Evolutionary conservation across 192 early-diverging fungal species (phyloP), one percentile per base, ranked within the genome.

Genomic region (Phycomyces nitens): DNA sequence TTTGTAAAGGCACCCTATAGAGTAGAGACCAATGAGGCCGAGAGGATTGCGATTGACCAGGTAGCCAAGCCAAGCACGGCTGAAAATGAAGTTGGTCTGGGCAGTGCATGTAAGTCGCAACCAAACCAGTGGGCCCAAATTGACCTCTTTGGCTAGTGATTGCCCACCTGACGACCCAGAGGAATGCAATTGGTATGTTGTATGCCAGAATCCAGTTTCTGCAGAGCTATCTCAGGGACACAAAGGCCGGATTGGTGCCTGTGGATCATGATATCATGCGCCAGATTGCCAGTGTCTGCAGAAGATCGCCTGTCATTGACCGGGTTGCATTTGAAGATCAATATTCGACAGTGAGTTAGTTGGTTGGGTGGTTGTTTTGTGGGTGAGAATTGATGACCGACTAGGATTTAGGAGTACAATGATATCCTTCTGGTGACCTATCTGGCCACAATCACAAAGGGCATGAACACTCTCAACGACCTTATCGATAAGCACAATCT

Each of bases 381-480:
- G n/a, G n/a, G n/a, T n/a, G n/a, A n/a, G n/a, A n/a, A n/a, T n/a
- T n/a, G n/a, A n/a, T n/a, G n/a, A n/a, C n/a, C n/a, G n/a, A n/a
- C n/a, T n/a, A n/a, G n/a, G n/a, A n/a, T n/a, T n/a, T n/a, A 93
- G 90, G 89, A 92, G 72, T 91, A 87, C 70, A 92, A 89, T 57
- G 93, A 94, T 68, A 86, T 92, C 24, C 71, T 92, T 4, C 73
- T 94, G 29, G 87, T 86, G 29, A 74, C 85, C 20, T 89, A 92
- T 66, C 74, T 94, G 47, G 85, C 92, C 1, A 76, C 82, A 0
- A 80, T 94, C 43, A 93, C 93, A 11, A 93, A 93, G 70, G 88
- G 87, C 14, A 77, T 84, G 1, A 76, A 85, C 70, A 70, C 62
- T 10, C 66, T 92, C 58, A 85, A 84, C 60, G 87, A 92, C 56